phyloP scores from a whole-genome alignment of 345 rosid genomes.

The Clarkia xantiana region DNA sequence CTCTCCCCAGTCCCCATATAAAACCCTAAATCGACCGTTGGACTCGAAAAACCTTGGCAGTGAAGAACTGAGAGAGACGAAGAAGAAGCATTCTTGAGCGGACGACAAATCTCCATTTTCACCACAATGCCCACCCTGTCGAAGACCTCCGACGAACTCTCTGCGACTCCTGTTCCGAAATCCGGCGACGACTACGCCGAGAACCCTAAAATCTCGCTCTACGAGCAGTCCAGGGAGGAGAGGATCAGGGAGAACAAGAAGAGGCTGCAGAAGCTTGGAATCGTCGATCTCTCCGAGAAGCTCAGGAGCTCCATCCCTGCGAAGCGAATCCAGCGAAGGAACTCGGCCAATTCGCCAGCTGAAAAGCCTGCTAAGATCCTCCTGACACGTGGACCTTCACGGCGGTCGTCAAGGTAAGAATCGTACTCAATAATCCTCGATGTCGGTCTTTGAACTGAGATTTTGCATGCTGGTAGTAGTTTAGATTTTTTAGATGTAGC shows the following conservation, averaged over 20 bases:
- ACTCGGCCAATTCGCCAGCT: neutral
- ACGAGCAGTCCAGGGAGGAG: conserved; percentile 67
- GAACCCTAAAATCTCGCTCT: conserved; percentile 22
- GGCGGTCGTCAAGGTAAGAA: conserved; percentile 66
- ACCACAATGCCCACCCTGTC: conserved; percentile 7
- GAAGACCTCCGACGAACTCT: conserved; percentile 6
- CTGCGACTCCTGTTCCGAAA: conserved; percentile 6
- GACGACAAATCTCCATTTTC: neutral
- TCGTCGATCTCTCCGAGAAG: conserved; percentile 49
- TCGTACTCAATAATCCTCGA: too few relatives aligned
- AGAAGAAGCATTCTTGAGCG: neutral
- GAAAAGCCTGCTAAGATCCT: conserved; percentile 8
- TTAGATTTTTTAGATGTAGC: too few relatives aligned
- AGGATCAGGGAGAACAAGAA: conserved; percentile 66
- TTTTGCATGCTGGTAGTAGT: neutral
- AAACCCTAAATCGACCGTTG: conserved; percentile 11
- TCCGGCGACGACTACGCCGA: conserved; percentile 10
- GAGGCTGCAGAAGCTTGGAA: conserved; percentile 63
- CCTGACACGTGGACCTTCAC: conserved; percentile 20
- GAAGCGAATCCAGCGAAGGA: conserved; percentile 15
- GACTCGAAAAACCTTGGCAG: neutral
- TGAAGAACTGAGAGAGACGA: neutral
- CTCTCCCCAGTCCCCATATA: neutral
- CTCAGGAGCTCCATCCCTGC: conserved; percentile 26
- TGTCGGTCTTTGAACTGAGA: neutral